These are phyloP conservation scores for Malassezia equina DNA, from an alignment of 1,284 basidiomycete species.

Conservation along the genomic window DNA sequence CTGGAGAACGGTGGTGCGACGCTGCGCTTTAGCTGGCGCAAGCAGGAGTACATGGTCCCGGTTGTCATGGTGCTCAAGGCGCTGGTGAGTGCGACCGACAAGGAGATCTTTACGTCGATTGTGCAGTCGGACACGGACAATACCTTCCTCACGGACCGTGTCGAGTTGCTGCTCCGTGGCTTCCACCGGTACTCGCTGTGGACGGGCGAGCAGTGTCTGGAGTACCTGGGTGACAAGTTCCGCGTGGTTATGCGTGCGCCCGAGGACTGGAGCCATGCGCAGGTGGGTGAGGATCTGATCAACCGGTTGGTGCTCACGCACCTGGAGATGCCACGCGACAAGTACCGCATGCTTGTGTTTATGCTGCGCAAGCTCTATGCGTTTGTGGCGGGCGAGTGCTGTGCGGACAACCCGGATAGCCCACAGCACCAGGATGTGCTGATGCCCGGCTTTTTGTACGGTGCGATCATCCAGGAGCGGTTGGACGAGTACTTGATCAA, in stretches of 20 bases:
- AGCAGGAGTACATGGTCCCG: slow-evolving; percentile 97
- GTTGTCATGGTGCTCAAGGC: slow-evolving; percentile 95
- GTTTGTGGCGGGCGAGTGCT: slow-evolving; percentile 78
- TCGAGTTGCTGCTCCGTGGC: slow-evolving; percentile 86
- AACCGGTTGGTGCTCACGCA: slow-evolving; percentile 84
- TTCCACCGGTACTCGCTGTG: slow-evolving; percentile 76
- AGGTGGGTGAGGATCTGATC: slow-evolving; percentile 73
- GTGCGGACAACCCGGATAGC: slow-evolving; percentile 94
- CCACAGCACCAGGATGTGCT: slow-evolving; percentile 97
- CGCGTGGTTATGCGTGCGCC: slow-evolving; percentile 80
- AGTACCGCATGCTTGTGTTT: slow-evolving; percentile 91
- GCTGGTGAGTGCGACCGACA: slow-evolving; percentile 78
- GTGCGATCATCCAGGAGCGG: slow-evolving; percentile 96
- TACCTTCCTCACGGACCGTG: slow-evolving; percentile 93
- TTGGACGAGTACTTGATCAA: slow-evolving; percentile 78
- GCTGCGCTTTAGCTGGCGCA: slow-evolving; percentile 90
- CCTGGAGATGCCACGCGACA: slow-evolving; percentile 77
- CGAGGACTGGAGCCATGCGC: slow-evolving; percentile 80
- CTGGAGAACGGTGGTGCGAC: slow-evolving; percentile 91
- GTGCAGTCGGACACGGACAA: slow-evolving; percentile 95
- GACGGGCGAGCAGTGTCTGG: slow-evolving; percentile 84
- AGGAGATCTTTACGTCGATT: slow-evolving; percentile 94
- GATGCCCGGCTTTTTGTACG: slow-evolving; percentile 82
- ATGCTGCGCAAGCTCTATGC: slow-evolving; percentile 96
- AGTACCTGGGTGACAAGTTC: slow-evolving; percentile 97